Evolutionary conservation across 305 asterid genomes (phyloP).

Genomic region (Lippia alba): DNA sequence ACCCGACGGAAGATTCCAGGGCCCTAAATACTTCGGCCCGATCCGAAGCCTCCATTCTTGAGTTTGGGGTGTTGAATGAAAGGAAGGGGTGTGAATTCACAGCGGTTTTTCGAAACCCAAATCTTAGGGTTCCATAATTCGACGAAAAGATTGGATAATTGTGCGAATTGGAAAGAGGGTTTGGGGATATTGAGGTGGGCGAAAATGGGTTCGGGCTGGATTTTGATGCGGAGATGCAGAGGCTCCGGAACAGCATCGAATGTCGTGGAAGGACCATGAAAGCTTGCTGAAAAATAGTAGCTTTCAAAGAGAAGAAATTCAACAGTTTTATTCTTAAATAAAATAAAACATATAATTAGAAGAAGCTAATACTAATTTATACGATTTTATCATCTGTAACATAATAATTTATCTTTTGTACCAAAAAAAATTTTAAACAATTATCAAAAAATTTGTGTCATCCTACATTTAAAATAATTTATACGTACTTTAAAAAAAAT

Average conservation of each 20-base stretch:
- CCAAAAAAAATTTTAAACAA: too few relatives aligned
- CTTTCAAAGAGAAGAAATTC: neutral
- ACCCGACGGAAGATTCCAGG: conserved; percentile 70
- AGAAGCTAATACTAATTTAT: too few relatives aligned
- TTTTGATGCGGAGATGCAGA: conserved; percentile 51
- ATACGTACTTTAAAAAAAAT: too few relatives aligned
- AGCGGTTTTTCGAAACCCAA: conserved; percentile 37
- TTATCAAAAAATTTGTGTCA: too few relatives aligned
- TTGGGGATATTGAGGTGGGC: conserved; percentile 38
- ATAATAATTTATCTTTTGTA: too few relatives aligned
- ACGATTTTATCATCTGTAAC: too few relatives aligned
- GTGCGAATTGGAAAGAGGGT: conserved; percentile 43
- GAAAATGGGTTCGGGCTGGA: conserved; percentile 46
- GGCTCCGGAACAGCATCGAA: conserved; percentile 70
- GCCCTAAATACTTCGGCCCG: conserved; percentile 70
- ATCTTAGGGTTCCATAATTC: conserved; percentile 38
- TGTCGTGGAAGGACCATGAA: conserved; percentile 7
- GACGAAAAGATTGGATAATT: conserved; percentile 30
- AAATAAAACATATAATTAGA: too few relatives aligned
- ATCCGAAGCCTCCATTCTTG: conserved; percentile 39
- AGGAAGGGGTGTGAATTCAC: conserved; percentile 33
- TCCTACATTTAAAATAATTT: too few relatives aligned
- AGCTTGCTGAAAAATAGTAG: neutral
- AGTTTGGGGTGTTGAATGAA: conserved; percentile 45
- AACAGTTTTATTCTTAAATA: too few relatives aligned